phyloP scores from a whole-genome alignment of 129 eudicot genomes.

The Smallanthus sonchifolius region DNA sequence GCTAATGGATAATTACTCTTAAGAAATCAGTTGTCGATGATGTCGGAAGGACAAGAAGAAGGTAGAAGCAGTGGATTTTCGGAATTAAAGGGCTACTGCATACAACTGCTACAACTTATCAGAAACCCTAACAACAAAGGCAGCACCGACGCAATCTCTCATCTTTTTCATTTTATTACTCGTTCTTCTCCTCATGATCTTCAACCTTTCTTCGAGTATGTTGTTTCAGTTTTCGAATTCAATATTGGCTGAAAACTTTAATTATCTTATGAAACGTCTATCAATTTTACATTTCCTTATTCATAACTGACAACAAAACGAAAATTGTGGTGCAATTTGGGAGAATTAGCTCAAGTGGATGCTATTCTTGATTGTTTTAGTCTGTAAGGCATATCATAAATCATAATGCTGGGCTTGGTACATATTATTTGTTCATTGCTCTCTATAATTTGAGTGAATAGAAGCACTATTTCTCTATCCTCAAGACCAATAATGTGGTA shows the following conservation, averaged over 20 bases:
- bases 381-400: not conserved
- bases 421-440: not conserved
- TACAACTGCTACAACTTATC: constrained; percentile 48
- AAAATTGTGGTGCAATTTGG: not conserved
- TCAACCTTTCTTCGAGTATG: constrained; percentile 78
- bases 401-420: not conserved
- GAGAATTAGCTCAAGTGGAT: not conserved
- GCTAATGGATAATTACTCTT: not conserved
- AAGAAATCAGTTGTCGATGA: constrained; percentile 1
- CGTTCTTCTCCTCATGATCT: constrained; percentile 42
- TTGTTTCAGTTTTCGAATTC: not conserved
- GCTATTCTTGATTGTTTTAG: not conserved
- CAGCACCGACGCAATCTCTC: constrained; percentile 25
- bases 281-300: not conserved
- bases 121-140: constrained; percentile 49
- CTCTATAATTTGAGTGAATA: not conserved
- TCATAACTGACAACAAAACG: not conserved
- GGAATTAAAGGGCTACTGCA: constrained; percentile 49
- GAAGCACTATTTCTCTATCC: not conserved
- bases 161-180: constrained; percentile 42
- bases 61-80: constrained; percentile 29
- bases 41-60: constrained; percentile 28
- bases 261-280: not conserved
- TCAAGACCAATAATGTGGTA: not conserved
- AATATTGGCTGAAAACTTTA: not conserved